These are phyloP conservation scores for Xerocomellus chrysenteron DNA, from an alignment of 768 basidiomycete species.

Conservation along the genomic window DNA sequence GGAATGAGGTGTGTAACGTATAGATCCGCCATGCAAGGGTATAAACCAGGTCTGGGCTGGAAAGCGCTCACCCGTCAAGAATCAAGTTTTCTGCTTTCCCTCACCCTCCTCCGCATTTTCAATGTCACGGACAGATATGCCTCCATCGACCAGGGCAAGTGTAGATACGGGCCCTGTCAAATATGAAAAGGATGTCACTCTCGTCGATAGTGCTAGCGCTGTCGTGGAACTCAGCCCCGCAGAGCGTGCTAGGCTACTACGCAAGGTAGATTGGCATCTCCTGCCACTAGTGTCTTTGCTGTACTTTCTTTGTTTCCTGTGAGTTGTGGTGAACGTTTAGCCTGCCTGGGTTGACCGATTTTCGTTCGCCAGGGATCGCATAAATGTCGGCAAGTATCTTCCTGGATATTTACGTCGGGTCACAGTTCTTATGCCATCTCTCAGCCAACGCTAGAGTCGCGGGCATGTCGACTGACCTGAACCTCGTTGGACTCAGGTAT, in stretches of 20 bases:
- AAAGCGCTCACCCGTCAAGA: neutral
- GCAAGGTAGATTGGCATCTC: slow-evolving; percentile 45
- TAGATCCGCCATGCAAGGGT: neutral
- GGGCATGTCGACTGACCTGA: slow-evolving; percentile 41
- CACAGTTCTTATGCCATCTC: neutral
- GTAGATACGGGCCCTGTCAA: neutral
- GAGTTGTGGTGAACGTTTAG: slow-evolving; percentile 18
- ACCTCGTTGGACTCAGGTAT: slow-evolving; percentile 34
- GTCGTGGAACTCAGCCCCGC: slow-evolving; percentile 6
- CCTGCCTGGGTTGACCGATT: neutral
- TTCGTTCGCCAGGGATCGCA: slow-evolving; percentile 37
- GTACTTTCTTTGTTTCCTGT: slow-evolving; percentile 48
- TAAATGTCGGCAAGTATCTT: slow-evolving; percentile 40
- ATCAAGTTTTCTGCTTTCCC: neutral
- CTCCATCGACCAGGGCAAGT: slow-evolving; percentile 1
- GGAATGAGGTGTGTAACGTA: neutral
- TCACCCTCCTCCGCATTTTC: neutral
- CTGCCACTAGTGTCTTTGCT: slow-evolving; percentile 44
- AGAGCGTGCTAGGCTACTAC: slow-evolving; percentile 30
- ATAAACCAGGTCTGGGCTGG: neutral
- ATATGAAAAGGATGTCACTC: slow-evolving; percentile 10
- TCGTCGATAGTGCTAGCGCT: neutral
- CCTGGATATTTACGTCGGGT: neutral
- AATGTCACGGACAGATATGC: slow-evolving; percentile 5
- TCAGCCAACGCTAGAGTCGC: slow-evolving; percentile 45